Evolutionary conservation across 352 stramenopile species (phyloP), one percentile per base, ranked within the genome.

Genomic region (Blastocystis sp.): DNA sequence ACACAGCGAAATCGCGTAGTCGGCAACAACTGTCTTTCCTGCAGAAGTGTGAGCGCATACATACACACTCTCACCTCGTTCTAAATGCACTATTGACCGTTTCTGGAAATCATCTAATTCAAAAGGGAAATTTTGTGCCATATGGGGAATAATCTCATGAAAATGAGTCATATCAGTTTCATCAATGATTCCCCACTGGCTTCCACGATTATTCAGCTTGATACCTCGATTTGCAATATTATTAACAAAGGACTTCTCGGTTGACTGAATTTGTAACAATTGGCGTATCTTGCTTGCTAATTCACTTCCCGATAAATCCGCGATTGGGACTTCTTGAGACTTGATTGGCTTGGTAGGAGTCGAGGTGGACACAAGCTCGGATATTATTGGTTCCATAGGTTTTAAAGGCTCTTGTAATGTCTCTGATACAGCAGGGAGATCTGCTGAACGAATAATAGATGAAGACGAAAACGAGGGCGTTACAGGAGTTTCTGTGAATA

Each of bases 1-100:
- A 1, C 94, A 95, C 92, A 98, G 94, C 0, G 95, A 96, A 89
- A 99, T 98, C 19, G 96, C 96, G 91, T 99, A 99, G 90, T 99
- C 96, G n/a, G 96, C 96, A 9, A 97, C 93, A 4, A 98, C 96
- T 0, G 97, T 99, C 92, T 99, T 99, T 22, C 97, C 96, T 13
- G 96, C 96, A 0, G 94, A 98, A 4, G 97, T 99, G 82, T 99
- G 96, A 2, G 96, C 96, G 11, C 96, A 95, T 9, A 99, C 95
- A 56, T 98, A 98, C 5, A 98, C 96, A 70, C 92, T 95, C 90
- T 98, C 95, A 75, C 95, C 93, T 51, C 93, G 91, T 66, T 99
- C 96, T 22, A 98, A 90, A 90, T 97, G 94, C 64, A 97, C 91
- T 30, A 99, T 92, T 54, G 95, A 97, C 91, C 98, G 94, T 91